Conservation (phyloP, 345 rosid species). For the Syzygium aromaticum region DNA sequence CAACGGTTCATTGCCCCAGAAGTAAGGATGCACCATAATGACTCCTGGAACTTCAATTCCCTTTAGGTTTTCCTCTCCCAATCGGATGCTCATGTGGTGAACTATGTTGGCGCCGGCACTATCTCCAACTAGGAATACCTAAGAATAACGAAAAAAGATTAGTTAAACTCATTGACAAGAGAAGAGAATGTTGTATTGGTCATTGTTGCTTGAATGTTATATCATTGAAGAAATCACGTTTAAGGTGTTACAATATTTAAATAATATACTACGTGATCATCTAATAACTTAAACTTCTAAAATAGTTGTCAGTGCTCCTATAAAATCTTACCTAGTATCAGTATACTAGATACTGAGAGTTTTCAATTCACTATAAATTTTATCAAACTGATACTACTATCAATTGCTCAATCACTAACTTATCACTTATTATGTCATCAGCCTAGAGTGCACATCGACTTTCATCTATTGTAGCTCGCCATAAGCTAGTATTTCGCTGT, state of each 20-base stretch:
- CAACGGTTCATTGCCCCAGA: conserved; percentile 12
- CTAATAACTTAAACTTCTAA: background rate
- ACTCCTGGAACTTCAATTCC: conserved; percentile 12
- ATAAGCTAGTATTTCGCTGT: background rate
- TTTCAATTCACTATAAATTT: background rate
- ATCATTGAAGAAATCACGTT: background rate
- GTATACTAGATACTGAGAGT: background rate
- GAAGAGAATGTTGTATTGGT: background rate
- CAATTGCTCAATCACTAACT: background rate
- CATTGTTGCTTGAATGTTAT: background rate
- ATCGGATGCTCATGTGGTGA: conserved; percentile 12
- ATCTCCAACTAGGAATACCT: conserved; percentile 27
- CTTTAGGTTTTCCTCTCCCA: background rate
- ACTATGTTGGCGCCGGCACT: conserved; percentile 30
- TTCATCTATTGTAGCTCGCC: background rate
- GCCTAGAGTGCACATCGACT: background rate
- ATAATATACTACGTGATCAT: background rate
- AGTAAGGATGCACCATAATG: conserved; percentile 24
- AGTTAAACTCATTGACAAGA: background rate
- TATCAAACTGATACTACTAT: background rate
- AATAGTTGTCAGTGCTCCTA: background rate
- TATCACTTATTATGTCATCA: background rate
- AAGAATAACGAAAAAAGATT: background rate
- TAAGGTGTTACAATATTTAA: background rate
- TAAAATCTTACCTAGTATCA: background rate